phyloP scores from a whole-genome alignment of 192 early-diverging fungal genomes.

The Pecoramyces ruminantium region DNA sequence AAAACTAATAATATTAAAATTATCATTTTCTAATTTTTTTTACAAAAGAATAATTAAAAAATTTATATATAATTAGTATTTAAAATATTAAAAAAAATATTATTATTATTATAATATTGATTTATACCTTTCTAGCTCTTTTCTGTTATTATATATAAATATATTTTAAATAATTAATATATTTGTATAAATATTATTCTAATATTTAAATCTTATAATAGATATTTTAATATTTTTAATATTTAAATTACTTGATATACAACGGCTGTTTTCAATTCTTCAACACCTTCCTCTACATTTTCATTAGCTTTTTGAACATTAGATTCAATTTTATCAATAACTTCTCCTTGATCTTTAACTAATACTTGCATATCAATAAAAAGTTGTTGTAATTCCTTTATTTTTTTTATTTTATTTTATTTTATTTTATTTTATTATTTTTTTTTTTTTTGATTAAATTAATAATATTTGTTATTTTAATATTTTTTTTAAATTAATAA shows the following conservation, averaged over 20 bases:
- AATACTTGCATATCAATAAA: constrained; percentile 79
- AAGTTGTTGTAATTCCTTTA: constrained; percentile 62
- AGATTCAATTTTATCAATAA: constrained; percentile 51
- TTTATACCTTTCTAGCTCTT: neutral
- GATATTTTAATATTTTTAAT: neutral
- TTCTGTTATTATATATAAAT: neutral
- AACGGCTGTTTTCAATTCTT: constrained; percentile 33
- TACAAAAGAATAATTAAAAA: neutral
- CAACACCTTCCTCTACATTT: constrained; percentile 40
- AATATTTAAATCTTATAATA: too few species aligned
- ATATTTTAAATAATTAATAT: too few species aligned
- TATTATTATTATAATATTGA: neutral
- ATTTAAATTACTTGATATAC: neutral
- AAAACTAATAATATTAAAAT: neutral
- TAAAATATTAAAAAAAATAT: too few species aligned
- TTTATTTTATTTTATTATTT: too few species aligned
- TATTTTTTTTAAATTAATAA: too few species aligned
- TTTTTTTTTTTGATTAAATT: too few species aligned
- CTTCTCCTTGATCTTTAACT: constrained; percentile 54
- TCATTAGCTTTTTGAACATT: constrained; percentile 39
- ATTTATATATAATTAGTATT: neutral
- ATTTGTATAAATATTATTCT: too few species aligned
- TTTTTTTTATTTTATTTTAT: too few species aligned
- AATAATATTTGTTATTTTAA: too few species aligned
- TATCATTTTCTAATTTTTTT: neutral